phyloP scores from a whole-genome alignment of 192 early-diverging fungal genomes.

The Backusella parvicylindrica region DNA sequence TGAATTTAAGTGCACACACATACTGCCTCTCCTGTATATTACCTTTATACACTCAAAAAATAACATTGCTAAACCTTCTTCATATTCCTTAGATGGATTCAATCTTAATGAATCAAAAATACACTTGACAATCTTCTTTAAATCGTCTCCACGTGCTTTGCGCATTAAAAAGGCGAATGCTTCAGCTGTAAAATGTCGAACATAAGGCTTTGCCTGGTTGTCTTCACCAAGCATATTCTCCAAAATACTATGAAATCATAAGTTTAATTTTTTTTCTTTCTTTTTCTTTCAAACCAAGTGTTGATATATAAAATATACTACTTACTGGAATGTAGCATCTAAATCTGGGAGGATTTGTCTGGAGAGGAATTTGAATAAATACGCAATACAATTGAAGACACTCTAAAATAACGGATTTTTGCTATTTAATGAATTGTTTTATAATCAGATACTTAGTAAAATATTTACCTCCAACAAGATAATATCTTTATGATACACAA shows the following conservation, averaged over 20 bases:
- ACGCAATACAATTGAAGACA: conserved; percentile 84
- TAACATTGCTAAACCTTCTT: conserved; percentile 76
- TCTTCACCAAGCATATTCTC: conserved; percentile 67
- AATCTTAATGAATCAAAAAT: conserved; percentile 54
- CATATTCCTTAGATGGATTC: conserved; percentile 46
- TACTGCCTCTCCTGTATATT: not conserved
- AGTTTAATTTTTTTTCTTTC: not conserved
- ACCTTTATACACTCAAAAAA: conserved; percentile 83
- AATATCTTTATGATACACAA: conserved; percentile 65
- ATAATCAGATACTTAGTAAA: not conserved
- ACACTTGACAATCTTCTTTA: conserved; percentile 59
- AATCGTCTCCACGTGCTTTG: conserved; percentile 60
- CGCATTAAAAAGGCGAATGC: conserved; percentile 88
- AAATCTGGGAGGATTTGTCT: conserved; percentile 67
- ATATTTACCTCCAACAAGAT: conserved; percentile 69
- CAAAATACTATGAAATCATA: conserved; percentile 51
- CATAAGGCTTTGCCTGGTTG: conserved; percentile 64
- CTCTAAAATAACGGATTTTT: conserved; percentile 38
- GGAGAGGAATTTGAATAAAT: conserved; percentile 87
- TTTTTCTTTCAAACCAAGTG: not conserved
- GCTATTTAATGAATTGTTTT: not conserved
- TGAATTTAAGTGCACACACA: too few relatives aligned
- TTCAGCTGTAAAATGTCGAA: conserved; percentile 88
- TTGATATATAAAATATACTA: not conserved
- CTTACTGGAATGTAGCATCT: conserved; percentile 67